These are phyloP conservation scores for Boletus reticuloceps DNA, from an alignment of 768 basidiomycete genomes.

Conservation along the genomic window DNA sequence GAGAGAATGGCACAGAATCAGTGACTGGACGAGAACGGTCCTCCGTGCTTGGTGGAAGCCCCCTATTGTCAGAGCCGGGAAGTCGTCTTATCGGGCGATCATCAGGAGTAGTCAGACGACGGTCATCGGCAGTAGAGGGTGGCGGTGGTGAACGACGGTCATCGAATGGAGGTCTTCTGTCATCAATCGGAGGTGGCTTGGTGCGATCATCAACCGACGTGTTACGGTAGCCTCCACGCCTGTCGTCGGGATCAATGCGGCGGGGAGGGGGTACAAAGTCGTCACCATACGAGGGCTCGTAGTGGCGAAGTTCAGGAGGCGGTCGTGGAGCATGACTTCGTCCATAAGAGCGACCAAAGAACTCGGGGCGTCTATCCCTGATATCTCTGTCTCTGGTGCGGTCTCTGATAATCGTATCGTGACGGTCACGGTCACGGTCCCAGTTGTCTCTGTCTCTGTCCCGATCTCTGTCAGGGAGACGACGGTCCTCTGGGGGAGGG, in stretches of 20 bases:
- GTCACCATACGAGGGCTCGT: slow-evolving; percentile 42
- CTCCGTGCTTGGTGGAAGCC: slow-evolving; percentile 12
- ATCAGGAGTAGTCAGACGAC: slow-evolving; percentile 25
- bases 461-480: slow-evolving; percentile 33
- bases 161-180: slow-evolving; percentile 30
- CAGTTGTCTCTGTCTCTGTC: slow-evolving; percentile 28
- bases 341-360: slow-evolving; percentile 38
- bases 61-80: slow-evolving; percentile 18
- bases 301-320: slow-evolving; percentile 47
- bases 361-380: slow-evolving; percentile 38
- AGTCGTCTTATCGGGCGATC: slow-evolving; percentile 32
- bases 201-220: slow-evolving; percentile 20
- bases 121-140: slow-evolving; percentile 17
- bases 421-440: slow-evolving; percentile 37
- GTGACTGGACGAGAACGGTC: slow-evolving; percentile 19
- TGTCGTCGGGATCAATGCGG: slow-evolving; percentile 32
- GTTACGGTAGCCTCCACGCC: slow-evolving; percentile 21
- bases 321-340: slow-evolving; percentile 40
- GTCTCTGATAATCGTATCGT: slow-evolving; percentile 23
- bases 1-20: slow-evolving; percentile 18
- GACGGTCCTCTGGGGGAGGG: slow-evolving; percentile 29
- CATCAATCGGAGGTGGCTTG: slow-evolving; percentile 28
- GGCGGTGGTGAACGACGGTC: slow-evolving; percentile 25
- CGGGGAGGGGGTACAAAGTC: slow-evolving; percentile 34
- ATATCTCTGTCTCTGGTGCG: slow-evolving; percentile 33